Conservation (phyloP, 305 asterid genomes). For the Solanum hybrid region DNA sequence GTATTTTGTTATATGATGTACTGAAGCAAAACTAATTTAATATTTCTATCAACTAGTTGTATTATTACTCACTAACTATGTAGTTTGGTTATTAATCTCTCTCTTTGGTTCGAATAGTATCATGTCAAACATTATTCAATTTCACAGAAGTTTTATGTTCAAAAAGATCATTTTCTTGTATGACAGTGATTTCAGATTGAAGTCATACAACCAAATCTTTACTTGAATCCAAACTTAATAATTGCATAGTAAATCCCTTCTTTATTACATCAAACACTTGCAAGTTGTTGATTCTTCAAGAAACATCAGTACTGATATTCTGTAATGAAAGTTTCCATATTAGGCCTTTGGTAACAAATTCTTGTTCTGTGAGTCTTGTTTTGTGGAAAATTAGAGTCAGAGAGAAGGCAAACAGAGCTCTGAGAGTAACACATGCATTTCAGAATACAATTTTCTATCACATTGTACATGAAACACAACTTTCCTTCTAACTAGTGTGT, state of each 20-base stretch:
- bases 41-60: neutral
- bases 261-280: neutral
- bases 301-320: neutral
- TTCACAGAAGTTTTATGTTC: neutral
- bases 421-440: neutral
- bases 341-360: neutral
- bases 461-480: neutral
- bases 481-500: neutral
- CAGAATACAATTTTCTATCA: neutral
- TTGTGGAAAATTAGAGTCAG: neutral
- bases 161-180: neutral
- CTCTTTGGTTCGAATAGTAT: neutral
- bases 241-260: neutral
- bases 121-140: neutral
- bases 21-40: neutral
- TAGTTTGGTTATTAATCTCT: neutral
- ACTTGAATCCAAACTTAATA: neutral
- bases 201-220: neutral
- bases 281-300: neutral
- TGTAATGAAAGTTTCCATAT: neutral
- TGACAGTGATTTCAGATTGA: neutral
- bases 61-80: neutral
- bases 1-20: neutral
- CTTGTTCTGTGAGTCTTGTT: neutral
- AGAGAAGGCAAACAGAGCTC: neutral